Evolutionary conservation across 2,329 filamentous ascomycete species (phyloP), one percentile per base, ranked within the genome.

Genomic region (Calonectria naviculata): DNA sequence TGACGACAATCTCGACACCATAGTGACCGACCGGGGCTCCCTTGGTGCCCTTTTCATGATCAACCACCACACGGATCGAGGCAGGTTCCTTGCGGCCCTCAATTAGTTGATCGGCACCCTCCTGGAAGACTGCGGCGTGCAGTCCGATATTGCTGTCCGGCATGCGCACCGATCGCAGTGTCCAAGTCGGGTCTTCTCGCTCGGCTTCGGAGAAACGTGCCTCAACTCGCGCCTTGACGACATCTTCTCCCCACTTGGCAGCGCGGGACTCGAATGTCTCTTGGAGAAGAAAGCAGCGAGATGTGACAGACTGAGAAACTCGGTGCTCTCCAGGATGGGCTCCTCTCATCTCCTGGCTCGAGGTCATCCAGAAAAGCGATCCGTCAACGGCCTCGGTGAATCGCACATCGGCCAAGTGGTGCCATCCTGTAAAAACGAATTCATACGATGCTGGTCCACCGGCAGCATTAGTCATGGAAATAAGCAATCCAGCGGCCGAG

Each of bases 221-320:
- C 83, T 98, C 96, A 17, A 98, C 91, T 74, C 93, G 91, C 10
- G 95, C 95, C 83, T 96, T 97, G 58, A 92, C 91, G 15, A 98
- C 88, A 74, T 98, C 97, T 83, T 98, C 96, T 31, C 91, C 91
- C 83, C 94, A 92, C 71, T 93, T 94, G 21, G 87, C 85, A 1
- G 93, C 94, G 80, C 92, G 95, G 29, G 92, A 92, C 79, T 97
- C 94, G 77, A 96, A 96, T 9, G 89, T 84, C 64, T 94, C 94
- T 62, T 92, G 90, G 1, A 97, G 87, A 46, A 93, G 83, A 78
- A 97, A 93, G 71, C 91, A 93, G 34, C 92, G 88, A 13, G 92
- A 87, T 2, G 92, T 91, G 26, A 88, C 84, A 17, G 85, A 84
- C 31, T 87, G 88, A 75, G 84, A 81, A 13, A 82, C 77, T 17